phyloP scores from a whole-genome alignment of 1,139 yeast species.

The Lodderomyces pseudojiufengensis region DNA sequence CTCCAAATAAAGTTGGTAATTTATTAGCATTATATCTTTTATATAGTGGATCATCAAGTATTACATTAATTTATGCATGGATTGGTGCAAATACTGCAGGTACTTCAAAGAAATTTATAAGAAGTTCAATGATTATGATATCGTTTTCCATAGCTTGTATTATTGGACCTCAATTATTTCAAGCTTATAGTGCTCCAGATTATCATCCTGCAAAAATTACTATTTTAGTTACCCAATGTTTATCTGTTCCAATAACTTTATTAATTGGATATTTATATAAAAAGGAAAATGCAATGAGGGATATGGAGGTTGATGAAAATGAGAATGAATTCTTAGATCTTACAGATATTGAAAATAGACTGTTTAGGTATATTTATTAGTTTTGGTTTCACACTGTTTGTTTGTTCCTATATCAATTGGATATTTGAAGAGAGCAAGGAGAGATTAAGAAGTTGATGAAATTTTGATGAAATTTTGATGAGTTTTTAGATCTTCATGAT shows the following conservation, averaged over 20 bases:
- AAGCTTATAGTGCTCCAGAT: slow-evolving; percentile 23
- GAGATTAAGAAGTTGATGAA: too few relatives aligned
- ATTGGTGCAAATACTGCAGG: slow-evolving; percentile 37
- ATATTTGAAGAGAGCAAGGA: too few relatives aligned
- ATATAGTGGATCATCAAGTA: slow-evolving; percentile 34
- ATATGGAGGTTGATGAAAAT: slow-evolving; percentile 10
- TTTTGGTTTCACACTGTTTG: background rate
- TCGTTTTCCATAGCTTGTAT: slow-evolving; percentile 34
- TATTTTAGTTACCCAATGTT: slow-evolving; percentile 28
- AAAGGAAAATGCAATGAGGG: slow-evolving; percentile 26
- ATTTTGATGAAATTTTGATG: too few relatives aligned
- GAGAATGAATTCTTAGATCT: slow-evolving; percentile 31
- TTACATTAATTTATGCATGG: slow-evolving; percentile 33
- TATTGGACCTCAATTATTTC: slow-evolving; percentile 40
- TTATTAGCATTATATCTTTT: slow-evolving; percentile 35
- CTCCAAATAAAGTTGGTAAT: slow-evolving; percentile 27
- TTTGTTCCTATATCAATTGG: background rate
- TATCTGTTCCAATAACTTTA: slow-evolving; percentile 29
- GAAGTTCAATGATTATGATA: slow-evolving; percentile 32
- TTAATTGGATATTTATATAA: slow-evolving; percentile 24
- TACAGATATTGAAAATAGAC: slow-evolving; percentile 34
- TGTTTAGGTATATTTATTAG: slow-evolving; percentile 32
- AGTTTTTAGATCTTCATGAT: too few relatives aligned
- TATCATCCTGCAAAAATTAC: slow-evolving; percentile 36
- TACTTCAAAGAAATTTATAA: slow-evolving; percentile 28